A percentile compares a stretch with the other conserved stretches of the same genome.
Conservation (phyloP, 2,329 filamentous ascomycete genomes). For the Bipolaris bicolor region DNA sequence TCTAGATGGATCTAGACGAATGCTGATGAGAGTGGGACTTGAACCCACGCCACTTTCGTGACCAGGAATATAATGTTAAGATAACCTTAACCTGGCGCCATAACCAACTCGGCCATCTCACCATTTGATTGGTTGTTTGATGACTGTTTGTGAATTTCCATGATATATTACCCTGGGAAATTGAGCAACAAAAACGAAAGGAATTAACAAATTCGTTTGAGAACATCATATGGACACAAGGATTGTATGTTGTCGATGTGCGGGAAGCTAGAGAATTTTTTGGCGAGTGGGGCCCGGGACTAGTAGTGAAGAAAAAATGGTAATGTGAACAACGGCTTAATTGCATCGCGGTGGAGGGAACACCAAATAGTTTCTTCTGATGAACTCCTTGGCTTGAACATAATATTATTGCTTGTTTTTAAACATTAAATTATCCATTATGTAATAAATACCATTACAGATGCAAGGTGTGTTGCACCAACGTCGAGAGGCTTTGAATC, state of each 20-base stretch:
- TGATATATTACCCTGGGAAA: too few species aligned
- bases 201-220: neutral
- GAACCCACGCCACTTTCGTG: constrained; percentile 49
- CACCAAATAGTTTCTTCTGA: too few species aligned
- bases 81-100: constrained; percentile 18
- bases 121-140: constrained; percentile 5
- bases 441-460: too few species aligned
- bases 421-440: too few species aligned
- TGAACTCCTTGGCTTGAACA: too few species aligned
- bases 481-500: too few species aligned
- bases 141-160: neutral
- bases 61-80: constrained; percentile 35
- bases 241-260: neutral
- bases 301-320: neutral
- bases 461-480: too few species aligned
- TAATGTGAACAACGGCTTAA: neutral
- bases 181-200: too few species aligned
- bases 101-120: constrained; percentile 18
- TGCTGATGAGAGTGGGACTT: constrained; percentile 49
- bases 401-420: too few species aligned
- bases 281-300: neutral
- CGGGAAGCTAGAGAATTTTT: neutral
- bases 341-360: neutral
- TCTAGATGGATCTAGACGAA: constrained; percentile 29
- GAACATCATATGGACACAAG: neutral